Base-by-base conservation (phyloP, 768 basidiomycete species). In the Agaricus bisporus region DNA sequence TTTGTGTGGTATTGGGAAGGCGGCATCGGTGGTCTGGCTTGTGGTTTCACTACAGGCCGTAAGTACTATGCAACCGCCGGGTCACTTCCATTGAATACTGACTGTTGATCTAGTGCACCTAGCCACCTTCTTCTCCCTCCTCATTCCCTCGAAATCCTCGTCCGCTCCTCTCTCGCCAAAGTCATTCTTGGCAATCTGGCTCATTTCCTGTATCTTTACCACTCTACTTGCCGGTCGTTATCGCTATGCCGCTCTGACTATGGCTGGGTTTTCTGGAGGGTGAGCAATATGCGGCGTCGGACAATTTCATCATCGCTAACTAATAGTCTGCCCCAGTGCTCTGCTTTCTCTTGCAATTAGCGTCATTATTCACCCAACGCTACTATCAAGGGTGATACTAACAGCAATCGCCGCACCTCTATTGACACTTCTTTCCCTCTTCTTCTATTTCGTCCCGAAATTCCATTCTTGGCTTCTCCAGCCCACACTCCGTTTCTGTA, bases 1-100 rank as follows among this genome's bases (percentile, higher is more conserved):
- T 61, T 68, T 25, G 63, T 56, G 28, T 79, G 71, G 63, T 61
- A 69, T 9, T 64, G 86, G 9, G 80, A 79, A 62, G 84, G 85
- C 42, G 85, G 85, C 3, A 56, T 86, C 17, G 85, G 86, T 49
- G 86, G 86, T 14, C 56, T 85, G 18, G 72, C 75, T 12, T 64
- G 69, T 15, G 86, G 85, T 22, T 86, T 75, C 65, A 66, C 71
- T 2, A 83, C 83, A 58, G 85, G 84, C 51, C 61, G 85, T 86
- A 61, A 35, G 79, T 71, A n/a, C 18, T 26, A 20, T 51, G 17
- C 41, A 39, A 20, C 52, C 32, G 15, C n/a, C 49, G 22, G 51
- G 4, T 36, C n/a, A 22, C 37, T 41, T 28, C 49, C 17, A 51
- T 49, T 38, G 46, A 52, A 51, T n/a, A 48, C 49, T 58, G 26